Conservation (phyloP, 306 rosid genomes). For the Vachellia pachyceras region DNA sequence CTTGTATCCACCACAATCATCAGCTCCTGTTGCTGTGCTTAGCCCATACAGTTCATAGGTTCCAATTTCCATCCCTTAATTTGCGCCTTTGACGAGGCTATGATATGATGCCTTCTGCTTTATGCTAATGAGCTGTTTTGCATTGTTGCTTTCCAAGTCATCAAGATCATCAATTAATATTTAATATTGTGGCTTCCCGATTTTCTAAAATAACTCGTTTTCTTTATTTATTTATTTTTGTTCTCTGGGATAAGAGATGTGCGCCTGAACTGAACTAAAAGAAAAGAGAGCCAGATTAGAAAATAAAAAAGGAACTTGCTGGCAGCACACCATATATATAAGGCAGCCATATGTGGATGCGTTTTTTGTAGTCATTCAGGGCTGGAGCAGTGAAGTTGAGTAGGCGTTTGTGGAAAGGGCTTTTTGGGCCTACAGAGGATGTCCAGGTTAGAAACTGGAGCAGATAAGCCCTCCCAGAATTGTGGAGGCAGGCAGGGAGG, state of each 20-base stretch:
- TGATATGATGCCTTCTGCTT: conserved; percentile 24
- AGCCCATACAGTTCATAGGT: conserved; percentile 33
- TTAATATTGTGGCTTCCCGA: conserved; percentile 34
- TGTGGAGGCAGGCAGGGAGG: too few species aligned
- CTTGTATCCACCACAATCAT: conserved; percentile 44
- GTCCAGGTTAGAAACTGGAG: neutral
- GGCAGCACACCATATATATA: neutral
- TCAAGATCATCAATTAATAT: conserved; percentile 4
- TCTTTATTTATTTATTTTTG: neutral
- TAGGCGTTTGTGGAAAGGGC: neutral
- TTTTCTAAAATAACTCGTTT: conserved; percentile 24
- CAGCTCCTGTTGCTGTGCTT: conserved; percentile 42
- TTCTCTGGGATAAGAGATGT: conserved; percentile 2
- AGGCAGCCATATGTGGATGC: too few species aligned
- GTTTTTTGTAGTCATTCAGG: too few species aligned
- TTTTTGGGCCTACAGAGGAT: neutral
- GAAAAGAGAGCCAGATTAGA: neutral
- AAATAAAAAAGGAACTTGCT: neutral
- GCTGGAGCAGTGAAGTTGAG: too few species aligned
- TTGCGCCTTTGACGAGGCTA: conserved; percentile 63
- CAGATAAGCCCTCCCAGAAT: neutral
- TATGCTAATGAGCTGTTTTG: conserved; percentile 56
- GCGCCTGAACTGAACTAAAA: too few species aligned
- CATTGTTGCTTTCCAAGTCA: conserved; percentile 53
- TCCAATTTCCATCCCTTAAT: conserved; percentile 54